Percentiles rank a stretch among this genome's conserved stretches.
phyloP scores from a whole-genome alignment of 352 stramenopile genomes.

The Blastocystis sp. region DNA sequence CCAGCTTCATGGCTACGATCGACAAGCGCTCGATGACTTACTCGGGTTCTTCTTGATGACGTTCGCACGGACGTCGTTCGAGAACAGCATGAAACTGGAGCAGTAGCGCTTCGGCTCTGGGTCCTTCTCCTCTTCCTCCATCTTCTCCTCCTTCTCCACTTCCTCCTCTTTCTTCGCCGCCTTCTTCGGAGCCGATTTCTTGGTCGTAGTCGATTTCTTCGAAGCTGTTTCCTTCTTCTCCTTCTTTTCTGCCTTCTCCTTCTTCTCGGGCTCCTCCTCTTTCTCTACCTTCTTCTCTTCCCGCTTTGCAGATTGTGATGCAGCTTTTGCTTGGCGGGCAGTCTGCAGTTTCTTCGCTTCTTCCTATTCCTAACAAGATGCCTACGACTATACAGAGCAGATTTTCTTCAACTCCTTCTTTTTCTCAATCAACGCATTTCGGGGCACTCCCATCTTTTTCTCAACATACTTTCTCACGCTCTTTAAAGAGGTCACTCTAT shows the following conservation, averaged over 20 bases:
- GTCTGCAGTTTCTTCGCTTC: background rate
- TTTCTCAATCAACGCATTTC: background rate
- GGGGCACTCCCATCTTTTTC: conserved; percentile 6
- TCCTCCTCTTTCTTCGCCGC: background rate
- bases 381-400: background rate
- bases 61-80: background rate
- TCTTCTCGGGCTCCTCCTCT: background rate
- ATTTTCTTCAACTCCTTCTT: conserved; percentile 17
- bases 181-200: background rate
- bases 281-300: background rate
- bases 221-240: background rate
- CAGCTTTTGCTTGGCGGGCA: background rate
- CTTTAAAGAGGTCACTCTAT: background rate
- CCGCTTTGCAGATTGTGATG: background rate
- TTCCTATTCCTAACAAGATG: background rate
- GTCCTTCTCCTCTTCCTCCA: background rate
- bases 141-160: background rate
- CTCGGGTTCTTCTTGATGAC: background rate
- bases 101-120: background rate
- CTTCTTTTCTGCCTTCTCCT: background rate
- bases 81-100: conserved; percentile 16
- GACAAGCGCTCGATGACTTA: background rate
- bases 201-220: background rate
- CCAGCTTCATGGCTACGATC: background rate
- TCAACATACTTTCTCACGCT: conserved; percentile 31